These are phyloP conservation scores for Xylaria palmicola DNA, from an alignment of 495 filamentous ascomycete species.

Conservation along the genomic window DNA sequence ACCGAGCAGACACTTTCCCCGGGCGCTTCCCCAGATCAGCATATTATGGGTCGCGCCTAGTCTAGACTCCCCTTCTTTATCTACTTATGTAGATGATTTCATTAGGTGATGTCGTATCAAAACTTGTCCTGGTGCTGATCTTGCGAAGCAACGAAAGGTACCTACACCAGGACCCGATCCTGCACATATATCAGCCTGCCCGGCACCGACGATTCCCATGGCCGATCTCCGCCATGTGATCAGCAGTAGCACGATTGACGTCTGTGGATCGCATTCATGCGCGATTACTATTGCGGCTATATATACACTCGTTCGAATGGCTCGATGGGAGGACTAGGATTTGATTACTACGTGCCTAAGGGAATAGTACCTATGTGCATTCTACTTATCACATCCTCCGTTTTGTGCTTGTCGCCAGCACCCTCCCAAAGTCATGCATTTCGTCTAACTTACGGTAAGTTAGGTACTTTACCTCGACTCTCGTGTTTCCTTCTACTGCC, in stretches of 20 bases:
- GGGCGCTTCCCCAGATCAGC: conserved; percentile 6
- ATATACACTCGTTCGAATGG: background rate
- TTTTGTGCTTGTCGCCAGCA: too few relatives aligned
- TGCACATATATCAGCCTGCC: background rate
- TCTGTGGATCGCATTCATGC: background rate
- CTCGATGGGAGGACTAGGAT: background rate
- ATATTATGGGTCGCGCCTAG: background rate
- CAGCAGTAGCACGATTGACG: too few relatives aligned
- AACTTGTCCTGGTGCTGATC: background rate
- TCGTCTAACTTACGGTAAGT: too few relatives aligned
- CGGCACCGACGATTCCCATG: background rate
- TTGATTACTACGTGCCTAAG: conserved; percentile 1
- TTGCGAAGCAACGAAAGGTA: too few relatives aligned
- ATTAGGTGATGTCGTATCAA: background rate
- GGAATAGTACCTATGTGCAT: too few relatives aligned
- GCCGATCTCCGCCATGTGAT: background rate
- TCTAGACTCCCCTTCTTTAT: background rate
- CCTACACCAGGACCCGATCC: background rate
- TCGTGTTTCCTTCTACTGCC: too few relatives aligned
- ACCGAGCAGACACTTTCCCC: background rate
- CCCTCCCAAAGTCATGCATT: too few relatives aligned
- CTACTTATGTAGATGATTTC: background rate
- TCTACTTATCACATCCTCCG: too few relatives aligned
- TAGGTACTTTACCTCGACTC: too few relatives aligned
- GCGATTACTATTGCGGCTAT: background rate